Evolutionary conservation across 148 eudicot genomes (phyloP).

Genomic region (Persicaria maculosa): DNA sequence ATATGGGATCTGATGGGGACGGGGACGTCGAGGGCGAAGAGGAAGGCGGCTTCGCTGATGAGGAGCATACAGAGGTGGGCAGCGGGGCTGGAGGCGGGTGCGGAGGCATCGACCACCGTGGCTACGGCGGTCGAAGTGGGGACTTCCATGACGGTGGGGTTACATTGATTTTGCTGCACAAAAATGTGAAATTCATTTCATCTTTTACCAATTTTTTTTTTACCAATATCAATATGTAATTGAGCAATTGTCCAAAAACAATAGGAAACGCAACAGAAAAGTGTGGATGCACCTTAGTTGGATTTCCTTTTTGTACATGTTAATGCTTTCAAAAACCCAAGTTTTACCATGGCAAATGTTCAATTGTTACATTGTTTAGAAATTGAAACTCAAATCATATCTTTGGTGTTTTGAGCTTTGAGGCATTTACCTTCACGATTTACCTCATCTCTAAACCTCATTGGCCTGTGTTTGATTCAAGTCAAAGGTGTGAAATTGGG

Average conservation of each 20-base stretch:
- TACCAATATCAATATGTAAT: background rate
- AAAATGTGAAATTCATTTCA: background rate
- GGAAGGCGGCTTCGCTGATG: constrained; percentile 74
- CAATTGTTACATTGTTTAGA: too few relatives aligned
- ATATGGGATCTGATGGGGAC: constrained; percentile 80
- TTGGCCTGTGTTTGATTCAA: too few relatives aligned
- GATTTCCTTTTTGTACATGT: too few relatives aligned
- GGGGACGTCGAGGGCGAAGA: constrained; percentile 61
- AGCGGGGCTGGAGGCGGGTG: constrained; percentile 47
- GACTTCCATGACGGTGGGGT: constrained; percentile 31
- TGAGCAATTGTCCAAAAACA: background rate
- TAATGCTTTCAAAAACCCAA: too few relatives aligned
- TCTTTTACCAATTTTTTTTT: background rate
- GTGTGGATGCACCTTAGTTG: background rate
- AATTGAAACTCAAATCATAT: too few relatives aligned
- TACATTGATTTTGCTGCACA: constrained; percentile 7
- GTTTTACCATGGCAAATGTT: too few relatives aligned
- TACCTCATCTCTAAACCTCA: too few relatives aligned
- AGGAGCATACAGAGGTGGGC: constrained; percentile 85
- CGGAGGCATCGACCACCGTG: background rate
- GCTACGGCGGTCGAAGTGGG: constrained; percentile 15
- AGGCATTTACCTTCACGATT: too few relatives aligned
- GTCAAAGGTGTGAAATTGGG: too few relatives aligned
- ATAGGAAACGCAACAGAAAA: background rate
- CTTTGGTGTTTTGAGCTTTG: too few relatives aligned